Percentiles rank a stretch among this genome's conserved stretches.
Conservation (phyloP, 768 basidiomycete genomes). For the Tephrocybe sp. region DNA sequence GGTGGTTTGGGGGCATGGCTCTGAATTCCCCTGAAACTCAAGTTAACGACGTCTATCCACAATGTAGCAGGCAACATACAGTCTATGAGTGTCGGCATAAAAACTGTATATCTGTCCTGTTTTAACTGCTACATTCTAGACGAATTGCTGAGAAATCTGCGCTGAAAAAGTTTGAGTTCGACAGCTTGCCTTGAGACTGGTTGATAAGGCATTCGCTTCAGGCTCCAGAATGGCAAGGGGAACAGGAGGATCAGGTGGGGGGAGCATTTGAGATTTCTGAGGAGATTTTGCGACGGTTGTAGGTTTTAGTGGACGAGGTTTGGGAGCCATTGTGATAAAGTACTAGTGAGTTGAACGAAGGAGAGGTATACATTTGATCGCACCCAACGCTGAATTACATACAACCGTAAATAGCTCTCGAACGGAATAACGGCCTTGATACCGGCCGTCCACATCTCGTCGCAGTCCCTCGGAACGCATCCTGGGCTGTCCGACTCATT, state of each 20-base stretch:
- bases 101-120: constrained; percentile 73
- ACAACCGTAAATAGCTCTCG: constrained; percentile 2
- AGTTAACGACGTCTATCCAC: not conserved
- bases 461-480: not conserved
- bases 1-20: constrained; percentile 63
- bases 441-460: not conserved
- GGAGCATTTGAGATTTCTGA: constrained; percentile 50
- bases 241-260: constrained; percentile 45
- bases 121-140: constrained; percentile 63
- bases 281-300: constrained; percentile 20
- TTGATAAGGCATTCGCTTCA: constrained; percentile 60
- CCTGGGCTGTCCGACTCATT: not conserved
- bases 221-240: constrained; percentile 53
- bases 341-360: not conserved
- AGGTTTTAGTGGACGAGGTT: constrained; percentile 36
- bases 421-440: not conserved
- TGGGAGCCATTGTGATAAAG: constrained; percentile 40
- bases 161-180: not conserved
- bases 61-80: constrained; percentile 46
- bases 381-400: constrained; percentile 1
- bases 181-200: constrained; percentile 56
- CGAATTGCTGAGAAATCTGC: constrained; percentile 7
- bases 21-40: constrained; percentile 49
- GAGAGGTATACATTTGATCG: not conserved
- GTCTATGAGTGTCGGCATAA: constrained; percentile 60